Conservation (phyloP, 2,329 filamentous ascomycete genomes). For the Celoporthe dispersa region DNA sequence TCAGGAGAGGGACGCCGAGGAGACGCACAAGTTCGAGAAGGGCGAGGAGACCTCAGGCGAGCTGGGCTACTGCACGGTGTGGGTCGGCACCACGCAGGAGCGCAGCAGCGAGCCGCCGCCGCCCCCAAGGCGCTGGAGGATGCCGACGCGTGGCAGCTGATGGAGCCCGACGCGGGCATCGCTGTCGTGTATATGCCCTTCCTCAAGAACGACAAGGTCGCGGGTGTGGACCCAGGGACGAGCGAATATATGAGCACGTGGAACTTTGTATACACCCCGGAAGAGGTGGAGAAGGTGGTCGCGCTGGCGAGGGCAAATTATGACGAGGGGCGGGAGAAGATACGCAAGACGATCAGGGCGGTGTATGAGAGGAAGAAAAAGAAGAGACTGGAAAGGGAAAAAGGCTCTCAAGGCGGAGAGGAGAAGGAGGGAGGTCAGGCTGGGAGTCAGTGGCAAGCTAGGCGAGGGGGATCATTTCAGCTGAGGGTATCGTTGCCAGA, state of each 20-base stretch:
- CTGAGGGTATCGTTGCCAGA: constrained; percentile 35
- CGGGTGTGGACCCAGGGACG: constrained; percentile 79
- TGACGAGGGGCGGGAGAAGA: constrained; percentile 77
- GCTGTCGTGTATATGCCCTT: constrained; percentile 91
- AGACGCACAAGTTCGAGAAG: constrained; percentile 41
- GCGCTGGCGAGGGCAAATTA: constrained; percentile 86
- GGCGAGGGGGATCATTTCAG: constrained; percentile 71
- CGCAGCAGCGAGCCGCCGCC: constrained; percentile 58
- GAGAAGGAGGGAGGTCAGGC: constrained; percentile 51
- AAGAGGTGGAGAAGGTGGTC: constrained; percentile 86
- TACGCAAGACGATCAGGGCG: constrained; percentile 77
- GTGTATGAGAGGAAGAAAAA: constrained; percentile 93
- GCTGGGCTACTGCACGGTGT: constrained; percentile 90
- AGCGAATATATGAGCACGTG: constrained; percentile 92
- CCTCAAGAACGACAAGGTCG: constrained; percentile 77
- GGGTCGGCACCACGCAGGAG: constrained; percentile 86
- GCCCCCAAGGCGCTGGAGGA: constrained; percentile 60
- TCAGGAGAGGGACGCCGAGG: constrained; percentile 33
- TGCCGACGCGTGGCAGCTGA: constrained; percentile 70
- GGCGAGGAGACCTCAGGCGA: constrained; percentile 58
- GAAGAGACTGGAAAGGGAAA: constrained; percentile 60
- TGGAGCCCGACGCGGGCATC: constrained; percentile 80
- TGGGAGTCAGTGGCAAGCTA: constrained; percentile 59
- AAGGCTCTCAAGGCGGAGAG: constrained; percentile 43
- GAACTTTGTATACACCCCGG: constrained; percentile 96